Conservation (phyloP, 805 yeast species). For the Ogataea angusta region DNA sequence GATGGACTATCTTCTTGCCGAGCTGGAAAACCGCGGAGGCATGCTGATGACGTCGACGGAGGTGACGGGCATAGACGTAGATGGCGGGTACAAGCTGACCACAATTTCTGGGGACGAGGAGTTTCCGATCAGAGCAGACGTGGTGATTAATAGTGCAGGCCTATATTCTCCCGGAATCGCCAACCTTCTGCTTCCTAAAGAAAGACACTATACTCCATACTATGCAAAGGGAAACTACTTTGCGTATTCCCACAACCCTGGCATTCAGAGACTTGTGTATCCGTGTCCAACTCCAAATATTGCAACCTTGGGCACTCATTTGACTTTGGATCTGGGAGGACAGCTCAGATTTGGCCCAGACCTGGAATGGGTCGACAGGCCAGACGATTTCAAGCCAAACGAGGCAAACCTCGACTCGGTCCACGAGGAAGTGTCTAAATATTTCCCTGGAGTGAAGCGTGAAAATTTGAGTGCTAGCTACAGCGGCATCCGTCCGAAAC, state of each 20-base stretch:
- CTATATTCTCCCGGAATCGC: constrained; percentile 69
- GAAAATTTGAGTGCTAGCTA: constrained; percentile 62
- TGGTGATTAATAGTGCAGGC: constrained; percentile 78
- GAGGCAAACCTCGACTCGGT: constrained; percentile 51
- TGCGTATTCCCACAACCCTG: constrained; percentile 42
- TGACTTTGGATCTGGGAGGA: constrained; percentile 80
- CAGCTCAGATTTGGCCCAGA: constrained; percentile 86
- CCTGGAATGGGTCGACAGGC: constrained; percentile 67
- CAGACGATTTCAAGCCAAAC: constrained; percentile 47
- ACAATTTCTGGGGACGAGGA: constrained; percentile 32
- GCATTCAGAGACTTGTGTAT: constrained; percentile 58
- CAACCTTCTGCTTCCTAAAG: constrained; percentile 63
- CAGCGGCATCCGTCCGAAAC: constrained; percentile 82
- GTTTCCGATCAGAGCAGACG: constrained; percentile 47
- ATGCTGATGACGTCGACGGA: constrained; percentile 62
- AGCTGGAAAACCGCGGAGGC: constrained; percentile 56
- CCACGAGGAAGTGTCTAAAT: constrained; percentile 51
- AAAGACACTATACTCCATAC: constrained; percentile 53
- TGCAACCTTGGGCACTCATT: constrained; percentile 82
- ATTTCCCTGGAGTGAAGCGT: constrained; percentile 57
- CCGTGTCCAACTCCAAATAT: constrained; percentile 75
- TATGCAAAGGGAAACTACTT: constrained; percentile 88
- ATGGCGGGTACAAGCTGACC: constrained; percentile 30
- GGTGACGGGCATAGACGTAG: constrained; percentile 41
- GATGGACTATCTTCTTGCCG: constrained; percentile 54